Evolutionary conservation across 2,329 filamentous ascomycete genomes (phyloP).

Genomic region (Fusarium continuum): DNA sequence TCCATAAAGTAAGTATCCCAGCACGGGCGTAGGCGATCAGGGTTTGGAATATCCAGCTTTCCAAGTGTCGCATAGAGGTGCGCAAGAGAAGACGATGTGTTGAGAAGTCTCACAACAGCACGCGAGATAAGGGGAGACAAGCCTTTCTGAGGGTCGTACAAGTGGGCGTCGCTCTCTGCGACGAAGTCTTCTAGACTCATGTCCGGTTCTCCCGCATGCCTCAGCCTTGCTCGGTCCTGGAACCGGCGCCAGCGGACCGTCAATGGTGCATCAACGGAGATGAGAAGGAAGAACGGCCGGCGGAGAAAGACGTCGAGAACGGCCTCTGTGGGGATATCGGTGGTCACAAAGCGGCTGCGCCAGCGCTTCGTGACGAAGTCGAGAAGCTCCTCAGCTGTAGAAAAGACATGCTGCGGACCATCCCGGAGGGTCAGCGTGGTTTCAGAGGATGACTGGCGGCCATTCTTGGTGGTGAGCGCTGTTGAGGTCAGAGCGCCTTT

Average conservation of each 20-base stretch:
- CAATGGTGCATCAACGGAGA: constrained; percentile 91
- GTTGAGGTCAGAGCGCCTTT: constrained; percentile 39
- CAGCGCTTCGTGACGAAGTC: constrained; percentile 88
- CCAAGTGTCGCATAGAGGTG: constrained; percentile 77
- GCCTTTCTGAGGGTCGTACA: constrained; percentile 73
- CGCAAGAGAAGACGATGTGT: constrained; percentile 77
- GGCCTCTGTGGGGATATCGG: constrained; percentile 77
- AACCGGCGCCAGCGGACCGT: constrained; percentile 85
- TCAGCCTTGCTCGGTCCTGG: constrained; percentile 51
- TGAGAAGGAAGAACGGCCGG: constrained; percentile 90
- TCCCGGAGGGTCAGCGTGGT: constrained; percentile 40
- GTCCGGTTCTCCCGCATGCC: constrained; percentile 31
- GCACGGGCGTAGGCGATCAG: constrained; percentile 81
- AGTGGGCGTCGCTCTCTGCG: constrained; percentile 71
- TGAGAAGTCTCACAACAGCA: constrained; percentile 86
- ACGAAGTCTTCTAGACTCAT: constrained; percentile 66
- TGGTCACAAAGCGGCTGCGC: constrained; percentile 86
- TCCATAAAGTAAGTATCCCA: constrained; percentile 99
- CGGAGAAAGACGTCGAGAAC: constrained; percentile 79
- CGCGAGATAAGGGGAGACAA: constrained; percentile 81
- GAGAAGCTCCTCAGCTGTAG: constrained; percentile 72
- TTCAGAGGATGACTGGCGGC: constrained; percentile 38
- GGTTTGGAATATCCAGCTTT: constrained; percentile 78
- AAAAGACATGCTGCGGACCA: constrained; percentile 58
- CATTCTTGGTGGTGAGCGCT: constrained; percentile 43